Evolutionary conservation across 805 yeast species (phyloP).

Genomic region (Candida tibetensis): DNA sequence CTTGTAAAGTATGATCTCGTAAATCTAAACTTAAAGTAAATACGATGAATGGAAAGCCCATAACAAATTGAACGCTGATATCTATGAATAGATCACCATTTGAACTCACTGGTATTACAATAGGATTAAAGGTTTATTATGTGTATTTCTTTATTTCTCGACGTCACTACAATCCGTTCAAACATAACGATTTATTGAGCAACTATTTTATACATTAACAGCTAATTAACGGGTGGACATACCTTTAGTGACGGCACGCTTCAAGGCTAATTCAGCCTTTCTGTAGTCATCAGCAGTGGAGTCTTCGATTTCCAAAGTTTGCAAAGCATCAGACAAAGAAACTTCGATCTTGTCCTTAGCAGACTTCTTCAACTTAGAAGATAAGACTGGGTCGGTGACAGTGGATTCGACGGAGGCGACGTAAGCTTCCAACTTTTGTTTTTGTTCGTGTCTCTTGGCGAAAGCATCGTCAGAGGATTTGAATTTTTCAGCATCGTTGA

Average conservation of each 20-base stretch:
- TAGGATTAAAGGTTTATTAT: too few species aligned
- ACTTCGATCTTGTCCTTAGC: slow-evolving; percentile 96
- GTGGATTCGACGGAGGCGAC: slow-evolving; percentile 86
- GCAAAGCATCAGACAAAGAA: slow-evolving; percentile 97
- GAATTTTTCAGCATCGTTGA: slow-evolving; percentile 56
- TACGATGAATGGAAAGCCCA: too few species aligned
- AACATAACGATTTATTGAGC: neutral
- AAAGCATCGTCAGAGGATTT: slow-evolving; percentile 98
- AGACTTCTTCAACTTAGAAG: slow-evolving; percentile 96
- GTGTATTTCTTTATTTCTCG: too few species aligned
- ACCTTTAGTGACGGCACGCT: slow-evolving; percentile 99
- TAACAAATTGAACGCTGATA: too few species aligned
- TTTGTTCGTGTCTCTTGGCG: slow-evolving; percentile 99
- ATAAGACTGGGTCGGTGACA: slow-evolving; percentile 96
- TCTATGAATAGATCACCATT: too few species aligned
- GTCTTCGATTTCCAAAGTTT: slow-evolving; percentile 96
- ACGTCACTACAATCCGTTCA: too few species aligned
- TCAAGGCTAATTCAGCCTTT: slow-evolving; percentile 98
- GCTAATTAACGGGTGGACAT: slow-evolving; percentile 87
- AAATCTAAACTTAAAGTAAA: too few species aligned
- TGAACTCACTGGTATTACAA: too few species aligned
- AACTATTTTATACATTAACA: neutral
- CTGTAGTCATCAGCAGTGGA: slow-evolving; percentile 95
- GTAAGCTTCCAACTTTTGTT: slow-evolving; percentile 98
- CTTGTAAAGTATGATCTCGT: too few species aligned